Percentiles rank a stretch among this genome's conserved stretches.
Evolutionary conservation across 768 basidiomycete species (phyloP).

Genomic region (Tricholoma flavovirens): DNA sequence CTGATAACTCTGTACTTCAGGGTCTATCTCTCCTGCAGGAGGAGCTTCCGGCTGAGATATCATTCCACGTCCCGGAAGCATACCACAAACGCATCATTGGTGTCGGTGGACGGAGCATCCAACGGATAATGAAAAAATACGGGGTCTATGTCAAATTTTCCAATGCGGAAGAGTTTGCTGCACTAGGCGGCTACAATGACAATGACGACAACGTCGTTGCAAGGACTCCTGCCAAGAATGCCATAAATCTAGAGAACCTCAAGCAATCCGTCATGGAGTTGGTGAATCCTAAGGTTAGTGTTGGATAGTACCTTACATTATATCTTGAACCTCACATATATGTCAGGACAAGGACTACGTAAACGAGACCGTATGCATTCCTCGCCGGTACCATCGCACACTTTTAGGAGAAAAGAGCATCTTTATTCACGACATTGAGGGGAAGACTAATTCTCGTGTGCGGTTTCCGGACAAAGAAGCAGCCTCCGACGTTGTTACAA

Average conservation of each 20-base stretch:
- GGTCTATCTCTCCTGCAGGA: conserved; percentile 89
- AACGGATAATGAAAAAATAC: conserved; percentile 99
- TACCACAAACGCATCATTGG: conserved; percentile 99
- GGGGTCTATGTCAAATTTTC: conserved; percentile 99
- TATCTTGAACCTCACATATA: conserved; percentile 3
- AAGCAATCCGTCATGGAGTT: conserved; percentile 97
- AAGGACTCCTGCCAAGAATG: conserved; percentile 97
- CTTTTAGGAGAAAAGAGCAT: conserved; percentile 94
- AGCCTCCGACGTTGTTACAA: conserved; percentile 92
- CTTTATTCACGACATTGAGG: conserved; percentile 95
- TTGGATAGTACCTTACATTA: background rate
- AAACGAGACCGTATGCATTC: conserved; percentile 89
- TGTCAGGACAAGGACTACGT: conserved; percentile 95
- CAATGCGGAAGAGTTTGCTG: conserved; percentile 95
- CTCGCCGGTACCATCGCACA: conserved; percentile 91
- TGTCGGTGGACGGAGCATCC: conserved; percentile 95
- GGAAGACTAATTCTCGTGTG: conserved; percentile 91
- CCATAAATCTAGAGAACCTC: conserved; percentile 88
- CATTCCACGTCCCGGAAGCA: conserved; percentile 96
- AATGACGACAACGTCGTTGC: conserved; percentile 99
- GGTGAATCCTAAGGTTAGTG: conserved; percentile 85
- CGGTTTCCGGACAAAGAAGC: conserved; percentile 91
- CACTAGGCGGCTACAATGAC: conserved; percentile 90
- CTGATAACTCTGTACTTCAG: conserved; percentile 78
- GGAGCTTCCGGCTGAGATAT: conserved; percentile 96